Evolutionary conservation across 2,329 filamentous ascomycete species (phyloP), one percentile per base, ranked within the genome.

Genomic region (Colletotrichum plurivorum): DNA sequence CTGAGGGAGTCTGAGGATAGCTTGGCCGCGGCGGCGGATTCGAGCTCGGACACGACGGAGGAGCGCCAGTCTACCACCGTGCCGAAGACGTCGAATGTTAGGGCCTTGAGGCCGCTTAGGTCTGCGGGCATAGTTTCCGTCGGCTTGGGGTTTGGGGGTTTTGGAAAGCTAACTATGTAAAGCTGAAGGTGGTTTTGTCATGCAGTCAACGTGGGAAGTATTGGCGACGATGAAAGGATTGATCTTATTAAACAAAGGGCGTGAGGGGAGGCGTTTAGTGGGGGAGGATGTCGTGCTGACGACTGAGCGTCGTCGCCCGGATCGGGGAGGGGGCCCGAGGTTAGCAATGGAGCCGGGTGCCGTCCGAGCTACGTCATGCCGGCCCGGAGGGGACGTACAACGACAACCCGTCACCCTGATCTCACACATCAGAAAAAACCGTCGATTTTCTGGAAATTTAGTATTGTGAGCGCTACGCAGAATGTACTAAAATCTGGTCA

Each of bases 51-150:
- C 15, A 85, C 88, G 20, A 96, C 88, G 2, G 89, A 89, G 46
- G 83, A 84, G 65, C 93, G 90, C 93, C 93, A 95, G 82, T 95
- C 87, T 53, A 96, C 93, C 71, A 91, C 89, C 1, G 94, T 96
- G 73, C 93, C 93, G 78, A 95, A 94, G 74, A 94, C 88, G 80
- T 94, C 92, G 75, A 94, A 94, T 62, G 90, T 85, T 41, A 94
- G 82, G 8, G 88, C 92, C 72, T 89, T 89, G 71, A 88, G 74
- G 55, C 45, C 43, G 49, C 49, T 39, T 1, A 69, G 62, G 56
- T 59, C 43, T 8, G 52, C 25, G 1, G 61, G 12, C 41, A 49
- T 68, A 41, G 22, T 12, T 53, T 51, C 20, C 45, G 16, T 46
- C 45, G 18, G n/a, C n/a, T n/a, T n/a, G n/a, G n/a, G n/a, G 18